Percentiles rank a stretch among this genome's conserved stretches.
Evolutionary conservation across 2,329 filamentous ascomycete species (phyloP).

Genomic region (Alternaria gaisen): DNA sequence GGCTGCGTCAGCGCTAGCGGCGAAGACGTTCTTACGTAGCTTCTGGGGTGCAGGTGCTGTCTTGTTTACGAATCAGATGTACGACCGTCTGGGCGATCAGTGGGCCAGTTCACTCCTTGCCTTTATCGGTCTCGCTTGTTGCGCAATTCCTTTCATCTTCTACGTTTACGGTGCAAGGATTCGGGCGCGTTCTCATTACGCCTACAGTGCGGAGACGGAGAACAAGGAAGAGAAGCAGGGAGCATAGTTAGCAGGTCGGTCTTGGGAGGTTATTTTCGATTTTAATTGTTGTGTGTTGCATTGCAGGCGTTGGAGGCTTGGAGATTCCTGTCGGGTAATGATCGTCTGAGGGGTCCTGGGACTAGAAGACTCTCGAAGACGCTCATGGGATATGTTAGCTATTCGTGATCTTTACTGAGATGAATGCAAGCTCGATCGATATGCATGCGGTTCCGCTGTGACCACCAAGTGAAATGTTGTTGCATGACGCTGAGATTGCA

Average conservation of each 20-base stretch:
- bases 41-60: constrained; percentile 83
- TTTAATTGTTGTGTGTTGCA: constrained; percentile 15
- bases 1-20: constrained; percentile 81
- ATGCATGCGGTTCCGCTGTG: neutral
- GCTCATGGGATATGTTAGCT: neutral
- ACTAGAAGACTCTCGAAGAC: neutral
- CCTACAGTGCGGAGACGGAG: constrained; percentile 69
- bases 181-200: constrained; percentile 73
- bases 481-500: neutral
- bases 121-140: constrained; percentile 79
- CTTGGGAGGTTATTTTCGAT: neutral
- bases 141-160: constrained; percentile 83
- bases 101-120: constrained; percentile 79
- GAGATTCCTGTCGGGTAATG: neutral
- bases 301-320: constrained; percentile 17
- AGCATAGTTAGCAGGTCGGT: constrained; percentile 15
- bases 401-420: neutral
- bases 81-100: constrained; percentile 70
- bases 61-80: constrained; percentile 83
- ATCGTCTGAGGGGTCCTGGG: neutral
- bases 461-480: neutral
- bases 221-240: constrained; percentile 37
- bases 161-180: constrained; percentile 79
- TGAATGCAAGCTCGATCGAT: neutral
- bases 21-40: constrained; percentile 80